phyloP scores from a whole-genome alignment of 2,329 filamentous ascomycete species.

The Daldinia sp. region DNA sequence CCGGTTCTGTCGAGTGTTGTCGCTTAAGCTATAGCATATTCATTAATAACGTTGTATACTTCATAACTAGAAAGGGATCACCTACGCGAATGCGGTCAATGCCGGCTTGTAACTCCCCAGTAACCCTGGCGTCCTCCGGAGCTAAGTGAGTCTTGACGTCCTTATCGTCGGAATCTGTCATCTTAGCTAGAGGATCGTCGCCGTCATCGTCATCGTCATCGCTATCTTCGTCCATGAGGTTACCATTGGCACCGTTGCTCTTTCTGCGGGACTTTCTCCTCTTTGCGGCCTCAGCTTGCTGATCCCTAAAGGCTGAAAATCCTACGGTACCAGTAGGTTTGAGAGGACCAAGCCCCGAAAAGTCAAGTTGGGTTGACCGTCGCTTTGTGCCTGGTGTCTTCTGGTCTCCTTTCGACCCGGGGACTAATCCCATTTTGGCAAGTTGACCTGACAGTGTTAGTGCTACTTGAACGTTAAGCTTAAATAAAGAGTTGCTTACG shows the following conservation, averaged over 20 bases:
- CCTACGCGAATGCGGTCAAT: slow-evolving; percentile 83
- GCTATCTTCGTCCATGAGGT: slow-evolving; percentile 74
- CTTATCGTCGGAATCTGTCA: slow-evolving; percentile 70
- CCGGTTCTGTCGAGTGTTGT: slow-evolving; percentile 77
- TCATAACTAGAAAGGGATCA: slow-evolving; percentile 30
- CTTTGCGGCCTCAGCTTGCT: slow-evolving; percentile 61
- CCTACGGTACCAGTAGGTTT: slow-evolving; percentile 89
- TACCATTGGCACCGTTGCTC: slow-evolving; percentile 64
- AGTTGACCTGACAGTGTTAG: slow-evolving; percentile 74
- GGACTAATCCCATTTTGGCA: slow-evolving; percentile 92
- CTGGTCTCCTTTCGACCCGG: slow-evolving; percentile 70
- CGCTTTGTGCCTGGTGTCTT: slow-evolving; percentile 73
- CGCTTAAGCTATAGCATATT: slow-evolving; percentile 72
- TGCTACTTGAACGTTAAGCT: slow-evolving; percentile 8
- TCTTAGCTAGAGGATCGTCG: slow-evolving; percentile 67
- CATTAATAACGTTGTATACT: slow-evolving; percentile 36
- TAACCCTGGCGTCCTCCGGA: slow-evolving; percentile 75
- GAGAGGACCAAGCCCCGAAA: slow-evolving; percentile 82
- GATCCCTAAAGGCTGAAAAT: slow-evolving; percentile 87
- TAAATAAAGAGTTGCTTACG: slow-evolving; percentile 65
- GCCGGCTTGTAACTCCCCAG: slow-evolving; percentile 80
- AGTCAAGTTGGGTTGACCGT: slow-evolving; percentile 83
- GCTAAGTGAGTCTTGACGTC: slow-evolving; percentile 66
- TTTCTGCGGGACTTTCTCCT: slow-evolving; percentile 70
- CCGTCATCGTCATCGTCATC: slow-evolving; percentile 78